These are phyloP conservation scores for Pseudogymnoascus sp. DNA, from an alignment of 2,329 filamentous ascomycete species.

Conservation along the genomic window DNA sequence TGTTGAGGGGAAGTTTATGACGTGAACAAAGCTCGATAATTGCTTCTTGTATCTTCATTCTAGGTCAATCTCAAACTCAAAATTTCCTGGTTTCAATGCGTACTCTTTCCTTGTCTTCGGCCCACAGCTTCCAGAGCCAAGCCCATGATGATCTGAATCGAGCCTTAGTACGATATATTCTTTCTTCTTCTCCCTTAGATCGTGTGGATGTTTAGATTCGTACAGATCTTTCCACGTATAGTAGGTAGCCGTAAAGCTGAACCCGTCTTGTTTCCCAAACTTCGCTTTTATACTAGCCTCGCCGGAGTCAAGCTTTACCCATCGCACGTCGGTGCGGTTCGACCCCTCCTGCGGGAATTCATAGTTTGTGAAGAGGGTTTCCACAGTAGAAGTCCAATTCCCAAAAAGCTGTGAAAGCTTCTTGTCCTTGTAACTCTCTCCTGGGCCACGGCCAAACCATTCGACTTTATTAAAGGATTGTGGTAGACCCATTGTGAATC, in stretches of 20 bases:
- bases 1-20: too few species aligned
- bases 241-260: conserved; percentile 38
- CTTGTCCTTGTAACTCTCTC: conserved; percentile 47
- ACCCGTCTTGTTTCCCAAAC: conserved; percentile 13
- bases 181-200: conserved; percentile 45
- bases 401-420: conserved; percentile 41
- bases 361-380: conserved; percentile 41
- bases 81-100: conserved; percentile 15
- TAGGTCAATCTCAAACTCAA: too few species aligned
- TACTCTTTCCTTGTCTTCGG: conserved; percentile 27
- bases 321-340: conserved; percentile 45
- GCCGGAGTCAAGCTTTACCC: conserved; percentile 32
- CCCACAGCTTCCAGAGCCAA: conserved; percentile 39
- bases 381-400: conserved; percentile 32
- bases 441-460: conserved; percentile 49
- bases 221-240: conserved; percentile 37
- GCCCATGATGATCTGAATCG: conserved; percentile 42
- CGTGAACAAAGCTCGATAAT: too few species aligned
- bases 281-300: conserved; percentile 14
- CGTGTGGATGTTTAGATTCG: conserved; percentile 45
- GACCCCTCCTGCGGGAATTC: conserved; percentile 50
- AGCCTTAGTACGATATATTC: conserved; percentile 51
- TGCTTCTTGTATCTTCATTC: too few species aligned
- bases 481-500: conserved; percentile 7
- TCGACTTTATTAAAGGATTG: conserved; percentile 20